phyloP scores from a whole-genome alignment of 371 early-diverging fungal genomes.

The Mortierella sp. region DNA sequence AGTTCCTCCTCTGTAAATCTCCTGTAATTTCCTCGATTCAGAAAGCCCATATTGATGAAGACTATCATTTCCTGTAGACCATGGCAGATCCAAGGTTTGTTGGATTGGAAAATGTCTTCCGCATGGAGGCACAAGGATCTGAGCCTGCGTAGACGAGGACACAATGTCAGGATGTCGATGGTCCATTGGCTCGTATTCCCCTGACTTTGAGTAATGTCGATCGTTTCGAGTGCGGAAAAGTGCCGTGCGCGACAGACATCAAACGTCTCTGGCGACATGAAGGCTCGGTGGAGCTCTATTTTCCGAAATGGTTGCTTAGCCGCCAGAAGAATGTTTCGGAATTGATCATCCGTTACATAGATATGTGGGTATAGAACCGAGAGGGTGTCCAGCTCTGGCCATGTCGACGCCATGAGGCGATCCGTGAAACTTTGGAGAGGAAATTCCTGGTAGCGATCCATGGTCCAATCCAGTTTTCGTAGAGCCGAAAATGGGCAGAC shows the following conservation, averaged over 20 bases:
- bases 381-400: slow-evolving; percentile 1
- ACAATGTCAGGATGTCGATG: not conserved
- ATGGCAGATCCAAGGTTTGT: not conserved
- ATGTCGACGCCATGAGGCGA: not conserved
- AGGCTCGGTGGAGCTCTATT: not conserved
- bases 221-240: not conserved
- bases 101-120: not conserved
- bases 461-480: not conserved
- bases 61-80: not conserved
- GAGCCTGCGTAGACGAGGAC: not conserved
- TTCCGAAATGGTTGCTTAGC: not conserved
- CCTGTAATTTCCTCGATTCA: not conserved
- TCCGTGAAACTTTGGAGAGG: not conserved
- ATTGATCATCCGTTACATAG: not conserved
- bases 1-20: slow-evolving; percentile 4
- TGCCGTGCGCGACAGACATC: not conserved
- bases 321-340: not conserved
- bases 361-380: not conserved
- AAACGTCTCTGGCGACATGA: not conserved
- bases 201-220: not conserved
- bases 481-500: not conserved
- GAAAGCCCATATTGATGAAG: slow-evolving; percentile 3
- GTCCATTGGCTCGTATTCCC: not conserved
- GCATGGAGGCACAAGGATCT: not conserved
- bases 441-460: too few species aligned